Percentiles rank a stretch among this genome's conserved stretches.
phyloP scores from a whole-genome alignment of 805 yeast genomes.

The Metschnikowia arizonensis region DNA sequence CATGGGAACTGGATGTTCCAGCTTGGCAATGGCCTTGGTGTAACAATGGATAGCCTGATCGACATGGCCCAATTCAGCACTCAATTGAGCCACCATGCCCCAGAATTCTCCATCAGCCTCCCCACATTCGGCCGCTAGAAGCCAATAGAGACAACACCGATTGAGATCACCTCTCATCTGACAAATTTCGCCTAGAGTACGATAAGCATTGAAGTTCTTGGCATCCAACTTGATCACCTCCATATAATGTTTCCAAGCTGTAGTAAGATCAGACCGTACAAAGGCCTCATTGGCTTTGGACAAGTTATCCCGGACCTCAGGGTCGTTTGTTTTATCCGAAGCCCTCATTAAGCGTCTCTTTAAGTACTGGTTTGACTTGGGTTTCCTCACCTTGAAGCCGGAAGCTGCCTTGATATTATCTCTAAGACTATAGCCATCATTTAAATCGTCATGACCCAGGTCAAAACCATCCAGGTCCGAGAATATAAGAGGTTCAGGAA shows the following conservation, averaged over 20 bases:
- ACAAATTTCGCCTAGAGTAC: slow-evolving; percentile 82
- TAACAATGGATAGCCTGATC: slow-evolving; percentile 81
- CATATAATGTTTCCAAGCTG: slow-evolving; percentile 55
- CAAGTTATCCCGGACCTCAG: slow-evolving; percentile 63
- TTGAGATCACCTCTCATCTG: slow-evolving; percentile 59
- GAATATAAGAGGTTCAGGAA: slow-evolving; percentile 18
- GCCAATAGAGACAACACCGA: slow-evolving; percentile 78
- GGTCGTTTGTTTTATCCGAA: slow-evolving; percentile 51
- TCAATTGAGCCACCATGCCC: slow-evolving; percentile 68
- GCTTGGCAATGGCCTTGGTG: slow-evolving; percentile 54
- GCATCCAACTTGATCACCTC: slow-evolving; percentile 78
- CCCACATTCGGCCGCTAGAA: slow-evolving; percentile 72
- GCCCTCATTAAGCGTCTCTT: slow-evolving; percentile 34
- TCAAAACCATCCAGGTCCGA: slow-evolving; percentile 23
- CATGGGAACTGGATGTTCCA: slow-evolving; percentile 21
- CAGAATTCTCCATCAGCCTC: slow-evolving; percentile 75
- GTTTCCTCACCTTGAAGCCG: slow-evolving; percentile 47
- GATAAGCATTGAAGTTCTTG: slow-evolving; percentile 76
- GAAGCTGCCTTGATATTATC: slow-evolving; percentile 67
- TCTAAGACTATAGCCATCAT: slow-evolving; percentile 47
- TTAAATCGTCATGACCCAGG: slow-evolving; percentile 34
- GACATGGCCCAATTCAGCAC: slow-evolving; percentile 59
- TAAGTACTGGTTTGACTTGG: slow-evolving; percentile 33
- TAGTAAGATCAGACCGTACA: slow-evolving; percentile 57
- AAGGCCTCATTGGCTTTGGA: slow-evolving; percentile 79